Evolutionary conservation across 129 eudicot species (phyloP), one percentile per base, ranked within the genome.

Genomic region (Centaurea solstitialis): DNA sequence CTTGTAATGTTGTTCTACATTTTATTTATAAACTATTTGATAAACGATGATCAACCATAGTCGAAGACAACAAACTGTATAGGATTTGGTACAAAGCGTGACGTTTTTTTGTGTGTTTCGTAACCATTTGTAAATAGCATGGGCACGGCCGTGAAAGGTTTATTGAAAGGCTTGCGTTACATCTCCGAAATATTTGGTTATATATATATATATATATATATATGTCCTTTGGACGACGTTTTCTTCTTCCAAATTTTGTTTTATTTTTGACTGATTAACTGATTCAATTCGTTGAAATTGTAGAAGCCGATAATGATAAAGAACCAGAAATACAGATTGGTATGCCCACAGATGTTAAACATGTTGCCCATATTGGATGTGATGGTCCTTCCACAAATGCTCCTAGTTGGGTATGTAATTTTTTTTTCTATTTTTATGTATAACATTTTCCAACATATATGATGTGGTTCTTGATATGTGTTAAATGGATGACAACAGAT

Each of bases 281-380:
- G 67, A 18, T 65, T 70, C n/a, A 57, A 18, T 65, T 70, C n/a
- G 24, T 6, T 81, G 5, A 28, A 57, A 35, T 47, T 62, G 18
- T 8, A 70, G 79, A 28, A 72, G 86, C 91, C 81, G 97, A 95
- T 20, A 94, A 94, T 59, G 93, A 85, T 5, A 79, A 94, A 70
- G 93, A 90, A 72, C 77, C 76, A 5, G 97, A 90, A 72, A 86
- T 95, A 12, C 89, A 90, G 76, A 95, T 95, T 66, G 99, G 99
- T 26, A 82, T 85, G 3, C 99, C 99, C 68, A 92, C 99, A 4
- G 99, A 95, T 83, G 99, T 95, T 76, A 95, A 95, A 89, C 99
- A 95, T 85, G 94, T 95, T 50, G 99, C 99, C 65, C 99, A 95
- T 57, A 92, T 95, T 12, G 99, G 99, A 65, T 87, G 88, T 74